phyloP scores from a whole-genome alignment of 371 early-diverging fungal genomes.

The Agmasoma carcini region DNA sequence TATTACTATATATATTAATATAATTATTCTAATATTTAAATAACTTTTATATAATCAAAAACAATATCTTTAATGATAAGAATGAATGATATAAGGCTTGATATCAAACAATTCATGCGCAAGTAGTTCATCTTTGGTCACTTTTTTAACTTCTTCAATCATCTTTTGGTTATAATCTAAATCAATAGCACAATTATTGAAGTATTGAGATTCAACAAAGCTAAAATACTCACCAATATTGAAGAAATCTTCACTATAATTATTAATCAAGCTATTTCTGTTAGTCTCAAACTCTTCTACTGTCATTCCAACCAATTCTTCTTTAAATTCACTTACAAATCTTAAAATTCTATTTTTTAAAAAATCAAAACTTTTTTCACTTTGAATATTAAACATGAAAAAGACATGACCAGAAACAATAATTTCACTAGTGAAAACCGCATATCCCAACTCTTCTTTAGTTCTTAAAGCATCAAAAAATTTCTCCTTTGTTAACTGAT shows the following conservation, averaged over 20 bases:
- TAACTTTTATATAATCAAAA: no score
- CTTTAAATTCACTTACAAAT: conserved; percentile 30
- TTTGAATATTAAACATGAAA: conserved; percentile 40
- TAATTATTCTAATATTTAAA: no score
- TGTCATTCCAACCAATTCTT: conserved; percentile 6
- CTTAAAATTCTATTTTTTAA: conserved; percentile 33
- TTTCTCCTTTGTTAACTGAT: conserved; percentile 17
- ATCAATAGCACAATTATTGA: conserved; percentile 9
- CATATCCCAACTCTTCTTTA: conserved; percentile 49
- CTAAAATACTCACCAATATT: neutral
- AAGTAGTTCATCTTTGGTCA: no score
- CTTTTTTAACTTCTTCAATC: neutral
- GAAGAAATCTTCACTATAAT: neutral
- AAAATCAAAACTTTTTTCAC: conserved; percentile 21
- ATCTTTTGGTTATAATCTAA: conserved; percentile 12
- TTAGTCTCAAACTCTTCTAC: conserved; percentile 10
- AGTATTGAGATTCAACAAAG: neutral
- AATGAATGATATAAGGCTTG: no score
- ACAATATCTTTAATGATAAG: no score
- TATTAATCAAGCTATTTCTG: conserved; percentile 18
- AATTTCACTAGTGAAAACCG: conserved; percentile 15
- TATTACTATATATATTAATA: neutral
- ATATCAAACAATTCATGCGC: no score
- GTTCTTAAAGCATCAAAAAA: conserved; percentile 51
- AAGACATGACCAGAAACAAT: conserved; percentile 8